These are phyloP conservation scores for Ramalina intermedia DNA, from an alignment of 495 filamentous ascomycete species.

Conservation along the genomic window DNA sequence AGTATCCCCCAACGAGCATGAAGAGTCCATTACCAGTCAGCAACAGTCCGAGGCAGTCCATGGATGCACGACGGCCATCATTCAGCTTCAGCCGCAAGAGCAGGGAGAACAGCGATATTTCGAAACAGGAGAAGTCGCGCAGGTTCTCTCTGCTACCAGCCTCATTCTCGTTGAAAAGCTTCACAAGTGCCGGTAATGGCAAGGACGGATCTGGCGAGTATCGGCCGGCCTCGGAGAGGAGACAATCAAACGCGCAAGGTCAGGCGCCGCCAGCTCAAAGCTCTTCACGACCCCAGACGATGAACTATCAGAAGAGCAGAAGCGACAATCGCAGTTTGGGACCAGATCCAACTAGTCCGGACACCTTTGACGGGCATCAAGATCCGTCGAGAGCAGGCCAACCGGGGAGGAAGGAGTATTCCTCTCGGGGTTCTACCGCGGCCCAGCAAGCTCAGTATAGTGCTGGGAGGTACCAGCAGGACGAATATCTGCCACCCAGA, in stretches of 20 bases:
- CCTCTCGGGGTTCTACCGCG: neutral
- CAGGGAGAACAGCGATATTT: slow-evolving; percentile 34
- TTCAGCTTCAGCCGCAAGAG: slow-evolving; percentile 60
- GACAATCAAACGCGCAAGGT: slow-evolving; percentile 9
- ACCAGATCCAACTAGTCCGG: slow-evolving; percentile 3
- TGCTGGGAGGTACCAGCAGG: slow-evolving; percentile 3
- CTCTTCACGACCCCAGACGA: slow-evolving; percentile 14
- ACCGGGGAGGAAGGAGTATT: slow-evolving; percentile 5
- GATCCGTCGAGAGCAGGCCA: slow-evolving; percentile 5
- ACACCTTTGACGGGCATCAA: slow-evolving; percentile 9
- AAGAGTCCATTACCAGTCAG: slow-evolving; percentile 41
- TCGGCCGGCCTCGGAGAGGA: slow-evolving; percentile 13
- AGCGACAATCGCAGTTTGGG: slow-evolving; percentile 6
- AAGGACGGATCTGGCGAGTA: slow-evolving; percentile 11
- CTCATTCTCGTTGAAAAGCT: slow-evolving; percentile 51
- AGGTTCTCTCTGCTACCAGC: slow-evolving; percentile 72
- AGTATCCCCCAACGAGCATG: slow-evolving; percentile 71
- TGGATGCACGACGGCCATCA: slow-evolving; percentile 69
- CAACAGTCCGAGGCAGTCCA: slow-evolving; percentile 48
- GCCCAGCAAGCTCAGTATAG: slow-evolving; percentile 7
- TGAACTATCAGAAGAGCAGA: slow-evolving; percentile 10
- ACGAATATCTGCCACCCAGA: slow-evolving; percentile 1
- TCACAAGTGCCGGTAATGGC: slow-evolving; percentile 26
- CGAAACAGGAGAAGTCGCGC: slow-evolving; percentile 38
- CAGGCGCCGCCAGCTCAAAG: slow-evolving; percentile 7